Conservation (phyloP, 2,329 filamentous ascomycete species). For the Chaetothyriales sp. region DNA sequence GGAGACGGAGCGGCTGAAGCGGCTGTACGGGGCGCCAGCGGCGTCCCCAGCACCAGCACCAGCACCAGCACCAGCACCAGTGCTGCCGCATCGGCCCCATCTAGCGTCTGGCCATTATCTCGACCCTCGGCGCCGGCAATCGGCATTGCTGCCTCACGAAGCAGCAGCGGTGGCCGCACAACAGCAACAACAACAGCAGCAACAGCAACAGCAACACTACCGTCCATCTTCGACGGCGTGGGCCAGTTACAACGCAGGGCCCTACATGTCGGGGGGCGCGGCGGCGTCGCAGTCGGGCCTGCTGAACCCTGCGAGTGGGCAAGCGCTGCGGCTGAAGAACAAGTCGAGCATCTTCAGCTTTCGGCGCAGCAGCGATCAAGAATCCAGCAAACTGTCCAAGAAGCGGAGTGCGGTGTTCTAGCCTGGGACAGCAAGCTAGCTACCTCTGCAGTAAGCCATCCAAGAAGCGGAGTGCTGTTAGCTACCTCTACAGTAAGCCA, state of each 20-base stretch:
- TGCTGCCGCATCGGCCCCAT: background rate
- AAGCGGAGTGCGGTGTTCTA: constrained; percentile 36
- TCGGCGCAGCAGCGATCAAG: constrained; percentile 23
- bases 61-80: background rate
- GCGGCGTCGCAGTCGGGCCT: constrained; percentile 13
- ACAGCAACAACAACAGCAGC: no score
- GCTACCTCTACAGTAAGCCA: no score
- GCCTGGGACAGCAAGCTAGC: no score
- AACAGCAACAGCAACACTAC: background rate
- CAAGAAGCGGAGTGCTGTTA: no score
- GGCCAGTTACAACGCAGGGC: constrained; percentile 5
- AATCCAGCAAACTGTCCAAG: constrained; percentile 26
- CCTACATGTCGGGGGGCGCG: constrained; percentile 17
- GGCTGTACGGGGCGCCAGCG: constrained; percentile 35
- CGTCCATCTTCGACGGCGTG: background rate
- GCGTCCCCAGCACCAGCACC: no score
- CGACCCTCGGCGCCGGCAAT: background rate
- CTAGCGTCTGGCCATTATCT: background rate
- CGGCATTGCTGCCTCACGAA: background rate
- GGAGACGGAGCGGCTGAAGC: constrained; percentile 61
- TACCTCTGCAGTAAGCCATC: no score
- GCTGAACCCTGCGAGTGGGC: constrained; percentile 6
- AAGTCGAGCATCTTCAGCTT: constrained; percentile 35
- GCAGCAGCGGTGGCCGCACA: no score
- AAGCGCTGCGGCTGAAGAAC: constrained; percentile 20